A percentile compares a stretch with the other conserved stretches of the same genome.
These are phyloP conservation scores for Kodamaea anthophila DNA, from an alignment of 1,139 yeast genomes.

Conservation along the genomic window DNA sequence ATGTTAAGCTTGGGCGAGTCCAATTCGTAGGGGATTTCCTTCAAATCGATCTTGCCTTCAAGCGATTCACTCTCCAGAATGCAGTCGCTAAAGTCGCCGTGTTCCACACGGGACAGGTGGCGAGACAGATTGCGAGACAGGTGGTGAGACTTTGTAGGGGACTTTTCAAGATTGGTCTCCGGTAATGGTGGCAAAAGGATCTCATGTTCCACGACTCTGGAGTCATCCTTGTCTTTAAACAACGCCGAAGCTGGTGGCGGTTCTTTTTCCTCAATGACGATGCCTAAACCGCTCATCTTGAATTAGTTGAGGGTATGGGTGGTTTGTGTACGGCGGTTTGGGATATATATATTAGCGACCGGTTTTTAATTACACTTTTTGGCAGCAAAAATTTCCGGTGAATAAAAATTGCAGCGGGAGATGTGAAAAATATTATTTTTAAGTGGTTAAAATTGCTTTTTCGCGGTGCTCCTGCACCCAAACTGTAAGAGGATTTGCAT, in stretches of 20 bases:
- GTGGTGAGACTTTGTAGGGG: conserved; percentile 5
- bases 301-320: background rate
- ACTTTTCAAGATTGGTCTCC: conserved; percentile 3
- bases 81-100: conserved; percentile 2
- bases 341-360: conserved; percentile 3
- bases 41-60: conserved; percentile 3
- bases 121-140: background rate
- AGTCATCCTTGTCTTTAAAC: background rate
- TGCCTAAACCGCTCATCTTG: conserved; percentile 12
- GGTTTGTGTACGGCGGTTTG: background rate
- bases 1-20: conserved; percentile 16
- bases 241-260: conserved; percentile 4
- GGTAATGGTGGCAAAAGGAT: conserved; percentile 37
- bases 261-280: conserved; percentile 13
- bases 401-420: conserved; percentile 1
- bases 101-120: conserved; percentile 1
- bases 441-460: conserved; percentile 2
- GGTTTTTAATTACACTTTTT: conserved; percentile 2
- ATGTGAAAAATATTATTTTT: conserved; percentile 3
- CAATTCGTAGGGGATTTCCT: conserved; percentile 13
- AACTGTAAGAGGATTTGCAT: too few species aligned
- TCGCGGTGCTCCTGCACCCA: too few species aligned
- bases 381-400: conserved; percentile 4
- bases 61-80: too few species aligned
- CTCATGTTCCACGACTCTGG: conserved; percentile 12